phyloP scores from a whole-genome alignment of 768 basidiomycete genomes.

The Suillus occidentalis region DNA sequence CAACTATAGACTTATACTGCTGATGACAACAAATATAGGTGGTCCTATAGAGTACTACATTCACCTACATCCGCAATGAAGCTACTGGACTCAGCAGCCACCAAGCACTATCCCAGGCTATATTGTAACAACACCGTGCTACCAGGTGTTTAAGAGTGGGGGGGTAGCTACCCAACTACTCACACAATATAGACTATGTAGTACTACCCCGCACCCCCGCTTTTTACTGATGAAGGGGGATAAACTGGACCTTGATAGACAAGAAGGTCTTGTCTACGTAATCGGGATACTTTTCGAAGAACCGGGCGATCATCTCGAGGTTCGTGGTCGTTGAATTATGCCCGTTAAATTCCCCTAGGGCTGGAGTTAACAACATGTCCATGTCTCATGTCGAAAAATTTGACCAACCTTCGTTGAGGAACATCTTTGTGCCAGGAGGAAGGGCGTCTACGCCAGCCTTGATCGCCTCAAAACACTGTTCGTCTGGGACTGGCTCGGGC shows the following conservation, averaged over 20 bases:
- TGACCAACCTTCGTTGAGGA: constrained; percentile 49
- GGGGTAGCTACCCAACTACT: too few relatives aligned
- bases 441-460: constrained; percentile 47
- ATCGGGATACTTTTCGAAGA: constrained; percentile 44
- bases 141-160: too few relatives aligned
- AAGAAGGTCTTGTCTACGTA: constrained; percentile 36
- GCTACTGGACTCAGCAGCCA: too few relatives aligned
- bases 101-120: too few relatives aligned
- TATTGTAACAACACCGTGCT: too few relatives aligned
- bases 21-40: too few relatives aligned
- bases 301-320: constrained; percentile 48
- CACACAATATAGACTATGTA: too few relatives aligned
- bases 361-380: neutral
- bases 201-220: too few relatives aligned
- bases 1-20: too few relatives aligned
- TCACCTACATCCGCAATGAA: too few relatives aligned
- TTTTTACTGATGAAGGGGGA: too few relatives aligned
- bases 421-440: constrained; percentile 44
- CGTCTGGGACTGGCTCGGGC: constrained; percentile 48
- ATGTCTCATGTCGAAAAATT: neutral
- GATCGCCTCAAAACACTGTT: constrained; percentile 61
- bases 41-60: too few relatives aligned
- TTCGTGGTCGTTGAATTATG: constrained; percentile 40
- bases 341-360: constrained; percentile 58
- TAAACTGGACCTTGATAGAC: constrained; percentile 31